Evolutionary conservation across 192 early-diverging fungal species (phyloP).

Genomic region (Umbelopsis sp.): DNA sequence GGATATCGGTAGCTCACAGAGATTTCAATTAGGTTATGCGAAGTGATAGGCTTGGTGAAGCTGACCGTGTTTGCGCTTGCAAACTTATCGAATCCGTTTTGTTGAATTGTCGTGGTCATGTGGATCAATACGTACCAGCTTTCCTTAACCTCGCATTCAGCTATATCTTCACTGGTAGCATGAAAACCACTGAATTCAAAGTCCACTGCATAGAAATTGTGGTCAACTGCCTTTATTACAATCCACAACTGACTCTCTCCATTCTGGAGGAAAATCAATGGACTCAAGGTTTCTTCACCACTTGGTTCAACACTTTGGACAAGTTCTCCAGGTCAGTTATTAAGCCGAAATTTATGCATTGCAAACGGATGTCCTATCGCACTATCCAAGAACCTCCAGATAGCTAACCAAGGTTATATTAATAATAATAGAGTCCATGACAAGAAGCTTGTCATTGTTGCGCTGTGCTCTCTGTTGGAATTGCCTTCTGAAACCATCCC

Average conservation of each 20-base stretch:
- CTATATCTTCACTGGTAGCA: conserved; percentile 62
- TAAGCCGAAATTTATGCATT: background rate
- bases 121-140: conserved; percentile 75
- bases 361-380: background rate
- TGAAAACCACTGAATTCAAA: conserved; percentile 68
- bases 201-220: conserved; percentile 77
- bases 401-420: background rate
- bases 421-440: conserved; percentile 75
- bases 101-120: conserved; percentile 78
- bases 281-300: conserved; percentile 79
- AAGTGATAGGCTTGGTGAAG: conserved; percentile 73
- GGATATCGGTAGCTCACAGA: background rate
- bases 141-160: conserved; percentile 70
- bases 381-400: background rate
- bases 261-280: conserved; percentile 78
- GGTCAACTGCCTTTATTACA: conserved; percentile 89
- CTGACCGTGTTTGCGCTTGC: conserved; percentile 80
- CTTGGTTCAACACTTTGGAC: conserved; percentile 72
- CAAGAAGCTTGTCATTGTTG: conserved; percentile 89
- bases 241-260: conserved; percentile 71
- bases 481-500: conserved; percentile 76
- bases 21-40: conserved; percentile 55
- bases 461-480: conserved; percentile 72
- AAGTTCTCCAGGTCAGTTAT: conserved; percentile 55
- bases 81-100: conserved; percentile 86